Conservation (phyloP, 2,329 filamentous ascomycete genomes). For the Penicillium palitans region DNA sequence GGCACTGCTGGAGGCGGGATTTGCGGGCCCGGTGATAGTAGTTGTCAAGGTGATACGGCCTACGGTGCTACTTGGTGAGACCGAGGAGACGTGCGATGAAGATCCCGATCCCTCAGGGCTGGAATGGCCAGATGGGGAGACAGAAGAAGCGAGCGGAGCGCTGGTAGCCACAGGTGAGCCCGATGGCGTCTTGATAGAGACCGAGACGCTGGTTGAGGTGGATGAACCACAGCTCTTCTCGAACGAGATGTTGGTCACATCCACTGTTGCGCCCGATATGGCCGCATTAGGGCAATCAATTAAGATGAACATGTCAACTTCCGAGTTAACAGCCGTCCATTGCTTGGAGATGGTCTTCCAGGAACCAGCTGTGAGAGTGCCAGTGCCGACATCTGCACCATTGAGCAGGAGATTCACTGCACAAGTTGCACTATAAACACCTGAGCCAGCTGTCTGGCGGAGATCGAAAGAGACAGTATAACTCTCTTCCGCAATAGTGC, state of each 20-base stretch:
- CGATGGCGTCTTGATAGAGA: background rate
- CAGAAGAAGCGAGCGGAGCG: background rate
- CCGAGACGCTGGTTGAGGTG: background rate
- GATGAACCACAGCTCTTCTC: constrained; percentile 1
- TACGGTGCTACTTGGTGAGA: background rate
- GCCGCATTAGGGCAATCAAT: background rate
- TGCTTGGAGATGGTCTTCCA: background rate
- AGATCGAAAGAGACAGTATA: constrained; percentile 5
- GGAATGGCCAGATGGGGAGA: background rate
- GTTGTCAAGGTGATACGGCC: background rate
- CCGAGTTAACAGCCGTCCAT: background rate
- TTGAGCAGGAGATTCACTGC: background rate
- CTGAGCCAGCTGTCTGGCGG: background rate
- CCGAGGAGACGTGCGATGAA: background rate
- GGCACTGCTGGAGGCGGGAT: background rate
- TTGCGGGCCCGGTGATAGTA: background rate
- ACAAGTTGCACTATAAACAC: background rate
- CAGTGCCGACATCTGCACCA: background rate
- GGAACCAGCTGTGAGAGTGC: background rate
- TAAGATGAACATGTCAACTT: background rate
- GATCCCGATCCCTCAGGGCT: background rate
- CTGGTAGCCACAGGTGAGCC: background rate
- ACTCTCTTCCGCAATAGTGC: background rate
- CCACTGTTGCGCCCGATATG: background rate
- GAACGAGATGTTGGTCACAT: constrained; percentile 1